These are phyloP conservation scores for Rutstroemia sp. DNA, from an alignment of 2,329 filamentous ascomycete species.

Conservation along the genomic window DNA sequence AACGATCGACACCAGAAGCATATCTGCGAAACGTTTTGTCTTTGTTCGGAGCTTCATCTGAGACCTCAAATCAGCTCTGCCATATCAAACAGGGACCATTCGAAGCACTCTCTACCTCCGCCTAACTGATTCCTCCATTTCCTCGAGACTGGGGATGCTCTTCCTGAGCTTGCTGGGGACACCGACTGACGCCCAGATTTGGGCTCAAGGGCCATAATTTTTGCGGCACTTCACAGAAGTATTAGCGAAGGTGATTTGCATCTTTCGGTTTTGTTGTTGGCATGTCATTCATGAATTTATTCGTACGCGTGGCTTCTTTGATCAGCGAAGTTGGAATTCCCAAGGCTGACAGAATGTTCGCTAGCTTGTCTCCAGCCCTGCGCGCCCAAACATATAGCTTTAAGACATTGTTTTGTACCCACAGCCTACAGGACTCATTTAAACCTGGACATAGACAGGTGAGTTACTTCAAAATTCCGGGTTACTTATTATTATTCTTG, in stretches of 20 bases:
- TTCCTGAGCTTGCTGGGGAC: conserved; percentile 80
- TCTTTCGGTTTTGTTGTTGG: conserved; percentile 9
- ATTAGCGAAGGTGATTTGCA: conserved; percentile 17
- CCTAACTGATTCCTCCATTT: conserved; percentile 72
- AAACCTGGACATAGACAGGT: background rate
- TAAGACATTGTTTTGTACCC: background rate
- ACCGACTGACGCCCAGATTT: conserved; percentile 47
- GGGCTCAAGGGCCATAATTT: conserved; percentile 57
- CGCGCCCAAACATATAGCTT: background rate
- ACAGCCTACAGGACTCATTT: background rate
- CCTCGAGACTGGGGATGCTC: conserved; percentile 65
- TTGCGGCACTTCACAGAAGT: conserved; percentile 19
- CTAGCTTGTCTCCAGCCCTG: conserved; percentile 8
- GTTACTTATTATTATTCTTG: background rate
- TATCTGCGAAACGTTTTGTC: conserved; percentile 78
- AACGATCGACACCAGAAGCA: conserved; percentile 78
- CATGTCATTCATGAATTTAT: conserved; percentile 9
- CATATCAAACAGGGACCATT: background rate
- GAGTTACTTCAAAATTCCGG: background rate
- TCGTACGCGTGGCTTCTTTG: conserved; percentile 18
- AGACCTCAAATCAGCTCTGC: conserved; percentile 2
- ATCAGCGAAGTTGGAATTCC: conserved; percentile 2
- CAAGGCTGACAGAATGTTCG: conserved; percentile 10
- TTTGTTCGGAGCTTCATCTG: conserved; percentile 49
- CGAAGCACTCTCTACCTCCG: conserved; percentile 50